Base-by-base conservation (phyloP, 345 rosid species). In the Hypericum androsaemum region DNA sequence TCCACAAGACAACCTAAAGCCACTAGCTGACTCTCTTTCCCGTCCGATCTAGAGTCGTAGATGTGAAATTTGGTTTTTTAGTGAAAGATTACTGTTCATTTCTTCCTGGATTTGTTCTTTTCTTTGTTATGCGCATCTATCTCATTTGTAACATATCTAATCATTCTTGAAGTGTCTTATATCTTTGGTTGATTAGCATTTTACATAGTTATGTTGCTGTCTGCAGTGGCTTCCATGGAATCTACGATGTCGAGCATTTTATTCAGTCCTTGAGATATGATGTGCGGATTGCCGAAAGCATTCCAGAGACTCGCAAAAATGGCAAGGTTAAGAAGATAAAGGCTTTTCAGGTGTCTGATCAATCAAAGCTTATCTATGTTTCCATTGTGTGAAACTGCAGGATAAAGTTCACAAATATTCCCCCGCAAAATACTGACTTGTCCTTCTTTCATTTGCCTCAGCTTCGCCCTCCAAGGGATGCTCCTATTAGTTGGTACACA, bases 211-310 rank as follows among this genome's bases (percentile, higher is more conserved):
- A 6, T 12, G 52, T 53, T 63, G 35, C 57, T 53, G n/a, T 60
- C 12, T 55, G 6, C 75, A 94, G 97, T 76, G 99, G 97, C 48
- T 94, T 94, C 73, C 92, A 73, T 52, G 95, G 99, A 52, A 80
- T 94, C 67, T 88, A 94, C 64, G 99, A 94, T 37, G 97, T 88
- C 50, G 97, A 85, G 47, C 88, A 85, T 72, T 88, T 94, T 79
- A 80, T 88, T 64, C 77, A 75, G 69, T 68, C 89, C 12, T 67
- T 92, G 65, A 88, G 74, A 57, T 88, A 69, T 74, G 99, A 92
- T 73, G 89, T 85, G 46, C 72, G 64, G 47, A 83, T 92, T 66
- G 89, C 88, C 71, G 95, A 83, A 73, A 88, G 80, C 67, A 73
- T 88, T 43, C 94, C 98, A 6, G 95, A 83, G 64, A 71, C 76